Evolutionary conservation across 2,329 filamentous ascomycete genomes (phyloP), one percentile per base, ranked within the genome.

Genomic region (Epicoccum sorghinum): DNA sequence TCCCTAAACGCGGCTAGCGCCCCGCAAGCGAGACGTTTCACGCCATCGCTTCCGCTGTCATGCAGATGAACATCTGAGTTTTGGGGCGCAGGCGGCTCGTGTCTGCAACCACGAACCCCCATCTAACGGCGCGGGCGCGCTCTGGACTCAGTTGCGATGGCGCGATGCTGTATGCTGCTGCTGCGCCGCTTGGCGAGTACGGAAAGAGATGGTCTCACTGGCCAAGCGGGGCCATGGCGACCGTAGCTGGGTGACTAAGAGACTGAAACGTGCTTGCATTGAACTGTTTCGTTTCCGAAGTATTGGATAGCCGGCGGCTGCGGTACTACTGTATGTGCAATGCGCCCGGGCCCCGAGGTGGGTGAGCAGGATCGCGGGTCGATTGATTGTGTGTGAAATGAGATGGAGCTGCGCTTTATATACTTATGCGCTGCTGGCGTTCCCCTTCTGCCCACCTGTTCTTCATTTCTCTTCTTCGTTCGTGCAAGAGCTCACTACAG

Each of bases 151-250:
- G 6, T 50, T 36, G 39, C 37, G 45, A 47, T 40, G 51, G 18
- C 51, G 39, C 48, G 18, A 52, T 45, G 33, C 30, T 47, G 53
- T 36, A 49, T 45, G 10, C 14, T 14, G 40, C 32, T 36, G 58
- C 58, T 55, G 56, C 41, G 58, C 62, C 61, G 61, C 49, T 54
- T 53, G 52, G 46, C 59, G 56, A 61, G 63, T 57, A 62, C 55
- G 59, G 56, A 58, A 54, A 52, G 27, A n/a, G 37, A n/a, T 35
- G 44, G 9, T 10, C 39, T 48, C 32, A 50, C 46, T 61, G 58
- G 60, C 53, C 47, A 57, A 48, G 58, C 52, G 49, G 53, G 57
- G 61, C 46, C 52, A 58, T 52, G 45, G 32, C 47, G 64, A 61
- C 55, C 55, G 39, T 43, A 47, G 49, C 7, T 52, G 29, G 43